Conservation (phyloP, 2,329 filamentous ascomycete genomes). For the Proliferodiscus dingleyae region DNA sequence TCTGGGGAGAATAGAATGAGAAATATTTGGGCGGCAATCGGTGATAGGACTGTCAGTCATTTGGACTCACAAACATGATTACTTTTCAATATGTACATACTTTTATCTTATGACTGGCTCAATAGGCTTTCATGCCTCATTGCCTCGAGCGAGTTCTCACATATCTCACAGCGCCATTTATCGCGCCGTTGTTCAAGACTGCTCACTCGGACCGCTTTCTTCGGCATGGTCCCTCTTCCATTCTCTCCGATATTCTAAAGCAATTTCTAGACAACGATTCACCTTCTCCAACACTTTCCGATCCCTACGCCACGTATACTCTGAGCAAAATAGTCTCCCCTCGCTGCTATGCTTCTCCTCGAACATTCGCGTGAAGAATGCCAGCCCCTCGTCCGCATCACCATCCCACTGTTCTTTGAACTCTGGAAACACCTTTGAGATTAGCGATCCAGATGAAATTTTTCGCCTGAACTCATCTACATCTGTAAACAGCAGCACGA, state of each 20-base stretch:
- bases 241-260: neutral
- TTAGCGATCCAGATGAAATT: neutral
- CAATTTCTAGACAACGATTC: neutral
- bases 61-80: too few species aligned
- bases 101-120: too few species aligned
- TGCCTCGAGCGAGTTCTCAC: too few species aligned
- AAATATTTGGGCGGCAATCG: too few species aligned
- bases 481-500: neutral
- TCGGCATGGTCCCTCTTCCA: neutral
- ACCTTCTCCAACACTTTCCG: neutral
- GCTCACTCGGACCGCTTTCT: too few species aligned
- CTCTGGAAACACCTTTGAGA: neutral
- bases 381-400: neutral
- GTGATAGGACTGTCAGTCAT: too few species aligned
- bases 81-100: too few species aligned
- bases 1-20: too few species aligned
- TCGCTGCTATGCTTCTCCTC: neutral
- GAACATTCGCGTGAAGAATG: neutral
- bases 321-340: neutral
- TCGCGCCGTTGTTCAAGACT: too few species aligned
- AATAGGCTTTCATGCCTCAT: too few species aligned
- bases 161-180: too few species aligned
- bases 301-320: neutral
- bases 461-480: neutral
- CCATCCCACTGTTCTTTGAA: neutral